phyloP scores from a whole-genome alignment of 257 asterid species.

The Avicennia marina region DNA sequence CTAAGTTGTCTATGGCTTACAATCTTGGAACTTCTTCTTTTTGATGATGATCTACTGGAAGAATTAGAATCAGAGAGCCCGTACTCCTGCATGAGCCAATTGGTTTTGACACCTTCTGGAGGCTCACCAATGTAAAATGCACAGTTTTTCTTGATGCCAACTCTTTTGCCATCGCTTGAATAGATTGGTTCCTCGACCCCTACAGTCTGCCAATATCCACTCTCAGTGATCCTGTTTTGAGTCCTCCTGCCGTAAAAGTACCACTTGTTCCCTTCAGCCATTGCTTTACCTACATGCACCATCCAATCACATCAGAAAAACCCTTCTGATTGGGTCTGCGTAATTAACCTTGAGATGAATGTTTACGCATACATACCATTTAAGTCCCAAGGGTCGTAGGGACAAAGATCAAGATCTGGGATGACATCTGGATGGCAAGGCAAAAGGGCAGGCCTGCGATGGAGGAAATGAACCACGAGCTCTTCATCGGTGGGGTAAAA shows the following conservation, averaged over 20 bases:
- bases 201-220: conserved; percentile 73
- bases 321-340: background rate
- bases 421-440: conserved; percentile 92
- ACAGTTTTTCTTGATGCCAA: conserved; percentile 61
- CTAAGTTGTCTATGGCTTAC: too few relatives aligned
- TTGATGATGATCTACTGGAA: conserved; percentile 47
- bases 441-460: conserved; percentile 68
- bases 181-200: conserved; percentile 73
- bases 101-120: conserved; percentile 52
- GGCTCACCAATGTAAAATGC: conserved; percentile 69
- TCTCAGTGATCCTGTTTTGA: conserved; percentile 50
- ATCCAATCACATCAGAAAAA: background rate
- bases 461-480: conserved; percentile 94
- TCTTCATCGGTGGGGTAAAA: conserved; percentile 91
- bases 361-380: conserved; percentile 36
- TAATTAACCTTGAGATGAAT: background rate
- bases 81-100: conserved; percentile 90
- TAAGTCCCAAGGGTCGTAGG: conserved; percentile 94
- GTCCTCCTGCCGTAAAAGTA: conserved; percentile 87
- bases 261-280: conserved; percentile 91
- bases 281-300: conserved; percentile 68
- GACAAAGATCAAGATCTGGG: conserved; percentile 92
- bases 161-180: conserved; percentile 36
- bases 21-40: conserved; percentile 44
- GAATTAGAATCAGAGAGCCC: conserved; percentile 46